Evolutionary conservation across 2,329 filamentous ascomycete genomes (phyloP), one percentile per base, ranked within the genome.

Genomic region (Penicillium sp.): DNA sequence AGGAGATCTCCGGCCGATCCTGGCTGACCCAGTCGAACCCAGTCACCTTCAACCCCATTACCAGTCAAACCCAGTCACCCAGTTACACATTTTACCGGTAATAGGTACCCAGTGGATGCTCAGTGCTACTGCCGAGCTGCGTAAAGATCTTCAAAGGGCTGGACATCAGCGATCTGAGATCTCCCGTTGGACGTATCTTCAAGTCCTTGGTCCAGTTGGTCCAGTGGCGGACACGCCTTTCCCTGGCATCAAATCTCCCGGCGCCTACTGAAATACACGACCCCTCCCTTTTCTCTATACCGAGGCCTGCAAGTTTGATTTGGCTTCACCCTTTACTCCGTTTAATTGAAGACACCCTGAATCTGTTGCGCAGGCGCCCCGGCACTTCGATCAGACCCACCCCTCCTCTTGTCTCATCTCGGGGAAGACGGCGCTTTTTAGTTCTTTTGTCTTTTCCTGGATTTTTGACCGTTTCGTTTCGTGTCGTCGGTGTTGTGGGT

Each of bases 351-450:
- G 60, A 58, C 21, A 58, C 56, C 62, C 58, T 60, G 60, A 53
- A 51, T 54, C 57, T 61, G 60, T 61, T 61, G 56, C 55, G 58
- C 58, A 67, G 61, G 61, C 63, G 60, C 64, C 59, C 58, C 56
- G 63, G 62, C 55, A 55, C 53, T 59, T 64, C 54, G 53, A 59
- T 56, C 49, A 66, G 64, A 65, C 64, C 65, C 65, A 66, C 64
- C 53, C 47, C 16, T 21, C 36, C 16, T 39, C 36, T 50, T 55
- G 58, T 57, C 61, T 62, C 62, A 59, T 63, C 57, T 63, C 46
- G 57, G 53, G 49, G 49, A 51, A 53, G 50, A 18, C 9, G 36
- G 36, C 53, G 46, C 53, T 39, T 39, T 53, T 39, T 56, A 45
- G 49, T 52, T 45, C 44, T 45, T 45, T 49, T 52, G 48, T 56